phyloP scores from a whole-genome alignment of 2,329 filamentous ascomycete genomes.

The Aspergillus glaucus region DNA sequence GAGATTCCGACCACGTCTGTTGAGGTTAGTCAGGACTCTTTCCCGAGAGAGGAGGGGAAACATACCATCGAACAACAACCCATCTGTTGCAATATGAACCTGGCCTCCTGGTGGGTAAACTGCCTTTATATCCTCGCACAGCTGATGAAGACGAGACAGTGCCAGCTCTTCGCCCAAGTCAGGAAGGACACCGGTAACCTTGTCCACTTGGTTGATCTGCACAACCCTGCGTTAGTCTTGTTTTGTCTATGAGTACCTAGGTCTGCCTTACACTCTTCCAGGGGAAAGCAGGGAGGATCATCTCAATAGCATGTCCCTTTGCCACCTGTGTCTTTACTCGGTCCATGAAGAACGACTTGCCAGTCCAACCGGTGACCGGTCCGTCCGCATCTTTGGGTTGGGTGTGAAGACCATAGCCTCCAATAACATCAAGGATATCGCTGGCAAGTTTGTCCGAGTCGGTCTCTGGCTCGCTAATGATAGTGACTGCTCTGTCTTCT shows the following conservation, averaged over 20 bases:
- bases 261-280: conserved; percentile 12
- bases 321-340: conserved; percentile 16
- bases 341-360: conserved; percentile 19
- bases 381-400: conserved; percentile 11
- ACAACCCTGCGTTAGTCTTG: no score
- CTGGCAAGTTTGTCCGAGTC: no score
- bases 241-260: no score
- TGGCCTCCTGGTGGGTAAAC: conserved; percentile 37
- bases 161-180: conserved; percentile 41
- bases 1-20: conserved; percentile 37
- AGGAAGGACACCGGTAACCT: conserved; percentile 31
- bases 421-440: conserved; percentile 16
- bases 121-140: conserved; percentile 35
- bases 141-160: conserved; percentile 32
- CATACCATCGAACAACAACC: conserved; percentile 35
- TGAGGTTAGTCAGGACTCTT: background rate
- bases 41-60: background rate
- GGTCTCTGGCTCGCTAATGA: no score
- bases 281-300: conserved; percentile 26
- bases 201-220: conserved; percentile 23
- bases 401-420: conserved; percentile 20
- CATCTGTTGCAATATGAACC: conserved; percentile 40
- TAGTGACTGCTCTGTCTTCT: no score
- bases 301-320: conserved; percentile 12
- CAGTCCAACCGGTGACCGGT: conserved; percentile 12